Evolutionary conservation across 106 monocot species (phyloP).

Genomic region (Allium sativum): DNA sequence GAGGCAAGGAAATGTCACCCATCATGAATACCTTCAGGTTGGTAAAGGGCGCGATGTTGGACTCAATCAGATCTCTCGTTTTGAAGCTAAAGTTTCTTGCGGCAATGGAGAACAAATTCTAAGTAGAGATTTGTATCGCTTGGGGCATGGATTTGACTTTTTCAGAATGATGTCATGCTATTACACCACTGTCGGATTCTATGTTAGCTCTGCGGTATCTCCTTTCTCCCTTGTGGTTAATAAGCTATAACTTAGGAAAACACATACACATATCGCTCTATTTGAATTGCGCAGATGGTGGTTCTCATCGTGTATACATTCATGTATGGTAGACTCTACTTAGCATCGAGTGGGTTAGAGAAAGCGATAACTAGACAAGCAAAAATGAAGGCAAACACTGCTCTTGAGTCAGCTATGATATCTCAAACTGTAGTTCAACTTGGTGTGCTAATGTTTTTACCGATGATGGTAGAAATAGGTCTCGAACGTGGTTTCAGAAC

Average conservation of each 20-base stretch:
- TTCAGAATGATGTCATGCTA: constrained; percentile 97
- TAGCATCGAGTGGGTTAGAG: constrained; percentile 82
- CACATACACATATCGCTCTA: background rate
- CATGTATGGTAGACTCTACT: constrained; percentile 82
- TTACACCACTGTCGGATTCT: constrained; percentile 93
- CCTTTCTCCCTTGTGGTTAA: too few species aligned
- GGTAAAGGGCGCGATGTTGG: constrained; percentile 99
- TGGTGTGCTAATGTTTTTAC: constrained; percentile 85
- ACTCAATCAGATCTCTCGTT: constrained; percentile 94
- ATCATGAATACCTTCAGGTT: constrained; percentile 97
- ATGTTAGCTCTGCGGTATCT: constrained; percentile 90
- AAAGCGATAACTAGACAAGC: constrained; percentile 71
- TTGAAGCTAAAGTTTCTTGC: constrained; percentile 97
- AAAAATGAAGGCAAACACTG: constrained; percentile 51
- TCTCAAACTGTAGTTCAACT: constrained; percentile 89
- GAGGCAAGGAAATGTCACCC: constrained; percentile 88
- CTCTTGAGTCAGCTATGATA: constrained; percentile 85
- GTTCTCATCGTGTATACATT: constrained; percentile 78
- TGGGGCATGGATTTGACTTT: constrained; percentile 95
- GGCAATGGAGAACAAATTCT: constrained; percentile 95
- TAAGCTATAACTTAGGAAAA: too few species aligned
- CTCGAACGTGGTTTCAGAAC: constrained; percentile 88
- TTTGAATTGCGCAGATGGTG: constrained; percentile 44
- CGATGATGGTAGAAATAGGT: constrained; percentile 98
- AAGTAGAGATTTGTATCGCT: constrained; percentile 85